Conservation (phyloP, 2,329 filamentous ascomycete genomes). For the Bertia moriformis region DNA sequence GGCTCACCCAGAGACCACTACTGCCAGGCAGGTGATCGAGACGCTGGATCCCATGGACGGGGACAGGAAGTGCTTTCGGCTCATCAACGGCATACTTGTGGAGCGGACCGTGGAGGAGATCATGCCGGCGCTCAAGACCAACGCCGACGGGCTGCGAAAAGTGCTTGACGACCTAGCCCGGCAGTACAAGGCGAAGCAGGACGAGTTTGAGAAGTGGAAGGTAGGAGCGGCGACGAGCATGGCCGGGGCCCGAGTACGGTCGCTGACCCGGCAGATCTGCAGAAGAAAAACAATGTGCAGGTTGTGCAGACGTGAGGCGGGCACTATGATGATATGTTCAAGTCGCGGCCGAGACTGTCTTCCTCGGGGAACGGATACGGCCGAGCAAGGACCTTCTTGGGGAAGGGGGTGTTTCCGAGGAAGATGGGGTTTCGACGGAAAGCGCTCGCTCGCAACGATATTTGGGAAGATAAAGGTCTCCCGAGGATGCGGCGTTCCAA, state of each 20-base stretch:
- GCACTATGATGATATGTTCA: too few species aligned
- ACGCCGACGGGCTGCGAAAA: slow-evolving; percentile 84
- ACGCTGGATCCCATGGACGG: slow-evolving; percentile 69
- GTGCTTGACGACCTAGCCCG: slow-evolving; percentile 88
- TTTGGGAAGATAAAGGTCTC: not conserved
- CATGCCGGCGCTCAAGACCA: slow-evolving; percentile 77
- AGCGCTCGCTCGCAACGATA: not conserved
- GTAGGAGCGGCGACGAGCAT: slow-evolving; percentile 42
- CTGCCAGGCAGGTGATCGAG: slow-evolving; percentile 72
- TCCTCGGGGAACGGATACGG: not conserved
- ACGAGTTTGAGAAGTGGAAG: slow-evolving; percentile 98
- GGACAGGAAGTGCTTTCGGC: slow-evolving; percentile 92
- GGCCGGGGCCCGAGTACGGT: too few species aligned
- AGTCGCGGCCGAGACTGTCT: not conserved
- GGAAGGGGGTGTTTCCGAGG: not conserved
- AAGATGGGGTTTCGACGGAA: not conserved
- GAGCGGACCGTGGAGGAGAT: slow-evolving; percentile 91
- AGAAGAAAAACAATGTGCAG: slow-evolving; percentile 32
- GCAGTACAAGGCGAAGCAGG: slow-evolving; percentile 88
- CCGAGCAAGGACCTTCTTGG: not conserved
- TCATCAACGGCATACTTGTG: slow-evolving; percentile 93
- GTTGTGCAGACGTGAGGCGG: slow-evolving; percentile 19
- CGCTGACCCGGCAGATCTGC: slow-evolving; percentile 3
- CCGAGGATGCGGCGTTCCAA: too few species aligned
- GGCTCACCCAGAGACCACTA: slow-evolving; percentile 8